Conservation (phyloP, 2,329 filamentous ascomycete species). For the Malbranchea zuffiana region DNA sequence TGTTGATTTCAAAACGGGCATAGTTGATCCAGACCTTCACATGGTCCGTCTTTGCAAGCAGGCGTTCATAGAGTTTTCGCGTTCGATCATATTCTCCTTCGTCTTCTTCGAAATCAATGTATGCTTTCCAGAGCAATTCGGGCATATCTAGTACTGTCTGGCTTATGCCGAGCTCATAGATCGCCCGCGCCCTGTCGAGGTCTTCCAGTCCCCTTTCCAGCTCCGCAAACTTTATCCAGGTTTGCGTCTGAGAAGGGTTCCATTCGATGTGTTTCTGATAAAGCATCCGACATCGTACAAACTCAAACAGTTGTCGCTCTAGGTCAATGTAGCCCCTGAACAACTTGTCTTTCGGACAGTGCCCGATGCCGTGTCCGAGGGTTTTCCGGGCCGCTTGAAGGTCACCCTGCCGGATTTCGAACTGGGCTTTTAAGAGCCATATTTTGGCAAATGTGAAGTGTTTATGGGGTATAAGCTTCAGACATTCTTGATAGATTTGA, state of each 20-base stretch:
- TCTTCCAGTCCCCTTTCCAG: conserved; percentile 87
- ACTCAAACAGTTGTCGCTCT: conserved; percentile 89
- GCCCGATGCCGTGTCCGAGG: conserved; percentile 78
- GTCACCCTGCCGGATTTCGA: conserved; percentile 80
- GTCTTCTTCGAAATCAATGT: conserved; percentile 97
- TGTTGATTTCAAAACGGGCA: conserved; percentile 95
- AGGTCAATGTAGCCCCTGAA: conserved; percentile 90
- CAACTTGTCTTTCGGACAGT: conserved; percentile 90
- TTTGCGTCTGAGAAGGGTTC: conserved; percentile 80
- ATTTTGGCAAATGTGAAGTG: conserved; percentile 96
- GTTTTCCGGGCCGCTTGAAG: conserved; percentile 74
- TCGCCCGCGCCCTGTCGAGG: conserved; percentile 72
- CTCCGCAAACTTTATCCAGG: conserved; percentile 94
- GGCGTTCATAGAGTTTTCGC: conserved; percentile 72
- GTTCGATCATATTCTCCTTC: conserved; percentile 82
- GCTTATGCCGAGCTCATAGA: conserved; percentile 79
- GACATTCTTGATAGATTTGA: conserved; percentile 81
- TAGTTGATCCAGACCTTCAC: conserved; percentile 99
- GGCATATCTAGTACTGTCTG: conserved; percentile 90
- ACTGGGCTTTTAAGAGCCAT: conserved; percentile 88
- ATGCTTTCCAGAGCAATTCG: conserved; percentile 92
- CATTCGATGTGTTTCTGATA: conserved; percentile 92
- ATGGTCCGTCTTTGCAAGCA: conserved; percentile 90
- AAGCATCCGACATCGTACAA: conserved; percentile 75
- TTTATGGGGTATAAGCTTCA: conserved; percentile 84